Evolutionary conservation across 2,329 filamentous ascomycete genomes (phyloP), one percentile per base, ranked within the genome.

Genomic region (Ophiostoma sp.): DNA sequence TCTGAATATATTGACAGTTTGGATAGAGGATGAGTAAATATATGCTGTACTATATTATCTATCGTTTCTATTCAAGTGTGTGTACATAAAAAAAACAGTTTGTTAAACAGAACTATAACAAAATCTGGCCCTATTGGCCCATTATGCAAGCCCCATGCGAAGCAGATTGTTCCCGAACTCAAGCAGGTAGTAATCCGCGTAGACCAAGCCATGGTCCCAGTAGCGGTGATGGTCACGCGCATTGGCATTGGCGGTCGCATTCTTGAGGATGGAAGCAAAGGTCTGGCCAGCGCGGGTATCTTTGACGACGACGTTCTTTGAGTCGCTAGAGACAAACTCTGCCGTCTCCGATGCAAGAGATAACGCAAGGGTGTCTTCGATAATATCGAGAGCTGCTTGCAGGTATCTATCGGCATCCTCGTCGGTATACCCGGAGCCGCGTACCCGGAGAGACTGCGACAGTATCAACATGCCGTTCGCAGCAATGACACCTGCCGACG

Each of bases 381-480:
- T 73, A 33, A 81, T 77, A 0, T 70, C 65, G 4, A 78, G 64
- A 0, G 79, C 77, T 1, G 74, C 73, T 0, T 76, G 74, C 13
- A 75, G 73, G 72, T 75, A 80, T 2, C 75, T 31, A 70, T 73
- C 2, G 74, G 77, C 0, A 67, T 69, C 70, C 1, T 23, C 23
- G 1, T 36, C 60, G 6, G 15, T 60, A 5, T 72, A 35, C 0
- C 73, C 71, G 60, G 57, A 35, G 11, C 64, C 52, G 6, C 65
- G 23, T 36, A 70, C 75, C 0, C 74, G 71, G 23, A 81, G 73
- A 0, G 78, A 75, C 67, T 81, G 77, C 0, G 79, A 79, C 0
- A 82, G 72, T 0, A 82, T 52, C 0, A 82, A 74, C 76, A 82
- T 76, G 0, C 81, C 80, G 67, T 82, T 82, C 6, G 81, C 79